Evolutionary conservation across 2,329 filamentous ascomycete species (phyloP).

Genomic region (Arthroderma sp.): DNA sequence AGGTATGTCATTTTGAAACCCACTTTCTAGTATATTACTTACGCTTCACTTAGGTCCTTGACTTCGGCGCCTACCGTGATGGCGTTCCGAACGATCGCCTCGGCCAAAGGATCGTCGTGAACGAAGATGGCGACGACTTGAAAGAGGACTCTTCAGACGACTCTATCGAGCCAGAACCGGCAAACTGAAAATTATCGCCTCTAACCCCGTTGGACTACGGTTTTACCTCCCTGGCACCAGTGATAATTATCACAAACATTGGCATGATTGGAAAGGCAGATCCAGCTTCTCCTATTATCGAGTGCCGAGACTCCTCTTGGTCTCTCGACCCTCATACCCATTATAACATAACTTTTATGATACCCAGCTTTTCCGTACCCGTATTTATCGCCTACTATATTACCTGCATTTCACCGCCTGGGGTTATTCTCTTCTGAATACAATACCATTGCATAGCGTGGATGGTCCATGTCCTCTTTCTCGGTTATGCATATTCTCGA

Average conservation of each 20-base stretch:
- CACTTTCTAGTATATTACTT: neutral
- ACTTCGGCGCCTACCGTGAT: constrained; percentile 89
- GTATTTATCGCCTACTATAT: too few species aligned
- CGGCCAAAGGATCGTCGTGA: constrained; percentile 56
- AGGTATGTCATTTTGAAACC: constrained; percentile 48
- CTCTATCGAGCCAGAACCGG: constrained; percentile 1
- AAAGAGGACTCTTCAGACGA: constrained; percentile 23
- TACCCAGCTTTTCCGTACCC: neutral
- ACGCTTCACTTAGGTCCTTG: constrained; percentile 58
- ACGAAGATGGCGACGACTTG: constrained; percentile 27
- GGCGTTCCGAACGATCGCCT: constrained; percentile 65
- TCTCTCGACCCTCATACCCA: constrained; percentile 11
- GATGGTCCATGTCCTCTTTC: neutral
- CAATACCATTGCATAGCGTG: constrained; percentile 1
- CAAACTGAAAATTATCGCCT: neutral
- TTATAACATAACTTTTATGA: neutral
- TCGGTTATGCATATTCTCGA: constrained; percentile 1
- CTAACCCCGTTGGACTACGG: constrained; percentile 8
- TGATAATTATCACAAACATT: too few species aligned
- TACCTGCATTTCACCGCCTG: too few species aligned
- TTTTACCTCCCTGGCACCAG: too few species aligned
- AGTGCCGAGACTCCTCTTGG: too few species aligned
- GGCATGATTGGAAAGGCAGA: too few species aligned
- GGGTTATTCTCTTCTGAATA: too few species aligned
- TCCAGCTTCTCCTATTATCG: too few species aligned